phyloP scores from a whole-genome alignment of 176 grass and related monocot species.

The Juncus effusus region DNA sequence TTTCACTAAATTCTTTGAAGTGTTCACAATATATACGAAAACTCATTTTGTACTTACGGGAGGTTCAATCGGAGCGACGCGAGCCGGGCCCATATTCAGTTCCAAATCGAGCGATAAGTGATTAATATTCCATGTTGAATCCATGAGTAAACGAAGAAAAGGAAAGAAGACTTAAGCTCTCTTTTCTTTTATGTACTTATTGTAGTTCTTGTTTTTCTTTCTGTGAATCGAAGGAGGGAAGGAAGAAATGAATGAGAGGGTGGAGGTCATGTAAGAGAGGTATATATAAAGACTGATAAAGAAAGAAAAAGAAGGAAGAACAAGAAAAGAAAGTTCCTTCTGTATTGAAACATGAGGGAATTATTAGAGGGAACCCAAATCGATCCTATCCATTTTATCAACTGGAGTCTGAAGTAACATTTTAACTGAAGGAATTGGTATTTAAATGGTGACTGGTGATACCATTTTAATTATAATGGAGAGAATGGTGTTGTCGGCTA shows the following conservation, averaged over 20 bases:
- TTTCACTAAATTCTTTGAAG: background rate
- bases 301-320: slow-evolving; percentile 7
- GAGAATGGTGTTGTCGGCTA: slow-evolving; percentile 13
- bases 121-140: slow-evolving; percentile 39
- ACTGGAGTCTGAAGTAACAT: background rate
- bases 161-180: background rate
- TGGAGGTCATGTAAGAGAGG: background rate
- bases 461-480: background rate
- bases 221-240: background rate
- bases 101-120: slow-evolving; percentile 63
- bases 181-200: background rate
- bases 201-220: background rate
- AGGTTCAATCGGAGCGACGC: background rate
- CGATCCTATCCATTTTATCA: background rate
- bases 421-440: background rate
- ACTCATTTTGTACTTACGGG: slow-evolving; percentile 18
- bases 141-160: slow-evolving; percentile 11
- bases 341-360: background rate
- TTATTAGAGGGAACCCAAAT: background rate
- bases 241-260: slow-evolving; percentile 23
- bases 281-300: slow-evolving; percentile 24
- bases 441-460: background rate
- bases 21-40: background rate
- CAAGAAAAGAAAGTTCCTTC: slow-evolving; percentile 18
- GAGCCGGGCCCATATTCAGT: slow-evolving; percentile 49